Evolutionary conservation across 2,329 filamentous ascomycete genomes (phyloP), one percentile per base, ranked within the genome.

Genomic region (Curvularia spicifera): DNA sequence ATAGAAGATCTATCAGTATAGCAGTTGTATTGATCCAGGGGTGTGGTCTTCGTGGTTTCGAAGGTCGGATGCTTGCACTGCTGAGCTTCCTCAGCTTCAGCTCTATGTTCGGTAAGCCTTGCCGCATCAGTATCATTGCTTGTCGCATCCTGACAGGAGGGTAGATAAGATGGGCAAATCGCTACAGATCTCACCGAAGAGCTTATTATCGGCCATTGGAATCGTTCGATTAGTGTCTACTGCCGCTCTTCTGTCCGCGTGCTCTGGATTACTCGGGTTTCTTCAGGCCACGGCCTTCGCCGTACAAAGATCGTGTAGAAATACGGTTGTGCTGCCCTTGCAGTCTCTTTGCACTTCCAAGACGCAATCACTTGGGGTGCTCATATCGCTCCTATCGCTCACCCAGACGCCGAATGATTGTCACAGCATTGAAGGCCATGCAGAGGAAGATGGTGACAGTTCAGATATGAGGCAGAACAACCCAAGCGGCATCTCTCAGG

Each of bases 21-120:
- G 52, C 15, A 10, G 26, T 43, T 28, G 13, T 33, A 10, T 42
- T 52, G 10, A 10, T 57, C 10, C 26, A 57, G 5, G 22, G 49
- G 8, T 28, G 37, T 13, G 40, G 51, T 40, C 35, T 55, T 22
- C 6, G 18, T 35, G 40, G 26, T 8, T 28, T 46, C n/a, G 29
- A 54, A 9, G 46, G 40, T n/a, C 45, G 50, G n/a, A 10, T 51
- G 22, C 33, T 35, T 13, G 37, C 56, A 18, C 31, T 58, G 29
- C 24, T 58, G 47, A 51, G 39, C 51, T 54, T 46, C 56, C 12
- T 54, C 20, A 50, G 45, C 29, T 40, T 58, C 35, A 54, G 40
- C 26, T 29, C 46, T 12, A 31, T 18, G 5, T 46, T 49, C 15
- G 49, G 57, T 50, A 29, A 46, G 45, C 33, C 20, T 24, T 24